Evolutionary conservation across 208 protist genomes (phyloP), one percentile per base, ranked within the genome.

Genomic region (Cochliopodium minus): DNA sequence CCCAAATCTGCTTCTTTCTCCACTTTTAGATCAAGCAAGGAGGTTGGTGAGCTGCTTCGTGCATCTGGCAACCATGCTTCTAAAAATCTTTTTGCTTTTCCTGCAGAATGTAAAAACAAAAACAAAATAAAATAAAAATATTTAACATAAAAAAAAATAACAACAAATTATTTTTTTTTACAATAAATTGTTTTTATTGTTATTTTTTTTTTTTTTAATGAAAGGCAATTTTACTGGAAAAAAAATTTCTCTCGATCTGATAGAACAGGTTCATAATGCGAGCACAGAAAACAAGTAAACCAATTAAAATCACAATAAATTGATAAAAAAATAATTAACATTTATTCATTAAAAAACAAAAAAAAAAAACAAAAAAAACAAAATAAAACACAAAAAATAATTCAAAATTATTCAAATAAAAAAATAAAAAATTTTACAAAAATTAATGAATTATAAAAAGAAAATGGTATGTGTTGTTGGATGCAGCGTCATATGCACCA

Each of bases 191-290:
- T n/a, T n/a, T n/a, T n/a, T n/a, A n/a, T n/a, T n/a, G n/a, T n/a
- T n/a, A n/a, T n/a, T n/a, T n/a, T n/a, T n/a, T n/a, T n/a, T n/a
- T n/a, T n/a, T n/a, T n/a, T n/a, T n/a, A n/a, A n/a, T n/a, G n/a
- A n/a, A n/a, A n/a, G n/a, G n/a, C 36, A 87, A 87, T 47, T 85
- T 81, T 57, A 59, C 54, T 17, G 82, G 82, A 5, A 52, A 46
- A 10, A 73, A 78, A 34, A 73, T 72, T 28, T 34, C 36, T 4
- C 39, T 83, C 2, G 64, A 76, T 9, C 66, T 45, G 51, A 48
- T 69, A 4, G 13, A 69, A 2, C 20, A 50, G 22, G 32, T 77
- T n/a, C 13, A 61, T 28, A 22, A 48, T 20, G 38, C 34, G 20
- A 46, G 33, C 22, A 11, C 23, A 1, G 70, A 40, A 15, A 34